Percentiles rank a stretch among this genome's conserved stretches.
phyloP scores from a whole-genome alignment of 2,329 filamentous ascomycete species.

The Trichoderma sp. region DNA sequence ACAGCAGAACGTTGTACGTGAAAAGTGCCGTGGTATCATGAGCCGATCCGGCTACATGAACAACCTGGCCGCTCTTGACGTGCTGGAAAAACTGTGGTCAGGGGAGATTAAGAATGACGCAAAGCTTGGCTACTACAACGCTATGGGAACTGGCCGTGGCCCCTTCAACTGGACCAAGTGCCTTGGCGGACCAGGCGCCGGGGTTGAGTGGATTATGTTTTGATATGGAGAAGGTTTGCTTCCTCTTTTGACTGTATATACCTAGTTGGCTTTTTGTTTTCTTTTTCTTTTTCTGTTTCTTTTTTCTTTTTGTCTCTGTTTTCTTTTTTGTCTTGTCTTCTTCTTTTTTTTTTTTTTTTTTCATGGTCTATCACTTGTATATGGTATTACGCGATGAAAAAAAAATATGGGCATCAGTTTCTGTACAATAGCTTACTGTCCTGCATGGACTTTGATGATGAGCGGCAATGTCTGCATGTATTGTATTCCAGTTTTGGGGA shows the following conservation, averaged over 20 bases:
- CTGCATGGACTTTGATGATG: conserved; percentile 10
- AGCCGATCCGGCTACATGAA: conserved; percentile 90
- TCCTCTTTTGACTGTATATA: conserved; percentile 14
- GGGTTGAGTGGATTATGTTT: conserved; percentile 70
- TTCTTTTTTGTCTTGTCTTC: neutral
- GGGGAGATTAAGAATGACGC: conserved; percentile 49
- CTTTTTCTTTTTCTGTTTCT: neutral
- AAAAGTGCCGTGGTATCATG: conserved; percentile 83
- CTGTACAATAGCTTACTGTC: conserved; percentile 19
- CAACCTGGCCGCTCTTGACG: conserved; percentile 81
- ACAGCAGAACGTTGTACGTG: conserved; percentile 76
- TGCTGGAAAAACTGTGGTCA: conserved; percentile 82
- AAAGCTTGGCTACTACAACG: conserved; percentile 35
- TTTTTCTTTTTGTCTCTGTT: neutral
- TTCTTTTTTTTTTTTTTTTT: no score
- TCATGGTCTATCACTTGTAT: conserved; percentile 5
- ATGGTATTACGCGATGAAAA: conserved; percentile 11
- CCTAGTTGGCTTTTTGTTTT: neutral
- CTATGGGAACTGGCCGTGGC: conserved; percentile 43
- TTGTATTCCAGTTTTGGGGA: neutral
- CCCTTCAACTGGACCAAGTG: conserved; percentile 61
- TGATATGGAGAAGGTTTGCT: conserved; percentile 37
- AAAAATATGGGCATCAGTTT: conserved; percentile 17
- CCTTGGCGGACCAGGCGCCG: conserved; percentile 57
- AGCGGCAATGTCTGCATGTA: conserved; percentile 19